Evolutionary conservation across 2,329 filamentous ascomycete species (phyloP), one percentile per base, ranked within the genome.

Genomic region (Colletotrichum endophyticum): DNA sequence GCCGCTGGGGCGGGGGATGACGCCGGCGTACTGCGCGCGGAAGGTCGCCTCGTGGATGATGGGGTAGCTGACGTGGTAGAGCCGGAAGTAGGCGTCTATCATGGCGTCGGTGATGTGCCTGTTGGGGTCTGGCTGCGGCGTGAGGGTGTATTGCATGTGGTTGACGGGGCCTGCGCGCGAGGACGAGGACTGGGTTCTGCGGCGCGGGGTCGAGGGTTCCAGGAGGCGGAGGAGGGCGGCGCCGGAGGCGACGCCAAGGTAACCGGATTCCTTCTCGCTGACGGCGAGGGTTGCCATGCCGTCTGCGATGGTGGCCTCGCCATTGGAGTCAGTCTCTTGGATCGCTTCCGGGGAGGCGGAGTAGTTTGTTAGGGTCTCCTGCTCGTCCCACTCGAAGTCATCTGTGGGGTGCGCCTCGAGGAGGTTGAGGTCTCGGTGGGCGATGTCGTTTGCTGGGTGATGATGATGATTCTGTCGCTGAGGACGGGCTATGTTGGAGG

Each of bases 181-280:
- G 34, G 71, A 77, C 22, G 79, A 74, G 32, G 79, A 79, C 27
- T 72, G 73, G 6, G 78, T 69, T 32, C 83, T 79, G 36, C 79
- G 76, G 56, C 75, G 72, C 34, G 80, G 77, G 22, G 79, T 77
- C n/a, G 78, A 79, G 8, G 84, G 83, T 63, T 85, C 84, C 8
- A 85, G 79, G 8, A 85, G 79, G 6, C 86, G 83, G 19, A 88
- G 78, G 74, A 88, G 84, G 4, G 87, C 87, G 19, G 86, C 87
- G 2, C 87, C 87, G 8, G 86, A 88, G 2, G 86, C 86, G 1
- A 87, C 83, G 3, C 87, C 88, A 11, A 88, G 83, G 78, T 89
- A 89, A 7, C 87, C 88, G 2, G 83, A 83, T 34, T 87, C 84
- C 9, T 81, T 80, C 56, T 85, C 83, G 25, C 81, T 80, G 22